phyloP scores from a whole-genome alignment of 2,329 filamentous ascomycete genomes.

The Akanthomyces dipterigenus region DNA sequence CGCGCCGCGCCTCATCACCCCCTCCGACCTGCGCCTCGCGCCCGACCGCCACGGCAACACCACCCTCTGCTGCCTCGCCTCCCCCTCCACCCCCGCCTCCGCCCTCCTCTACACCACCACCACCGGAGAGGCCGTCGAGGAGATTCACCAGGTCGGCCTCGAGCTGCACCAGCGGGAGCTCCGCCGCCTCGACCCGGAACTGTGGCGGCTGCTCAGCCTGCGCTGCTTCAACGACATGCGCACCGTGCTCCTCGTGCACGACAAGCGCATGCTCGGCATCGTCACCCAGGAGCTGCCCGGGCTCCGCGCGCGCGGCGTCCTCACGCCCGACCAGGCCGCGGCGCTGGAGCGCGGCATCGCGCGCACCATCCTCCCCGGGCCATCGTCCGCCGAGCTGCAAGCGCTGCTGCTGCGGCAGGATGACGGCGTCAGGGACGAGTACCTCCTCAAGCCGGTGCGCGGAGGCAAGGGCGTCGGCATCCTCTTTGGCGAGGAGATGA shows the following conservation, averaged over 20 bases:
- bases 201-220: slow-evolving; percentile 29
- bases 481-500: slow-evolving; percentile 31
- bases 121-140: slow-evolving; percentile 23
- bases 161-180: slow-evolving; percentile 34
- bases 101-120: slow-evolving; percentile 12
- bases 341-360: slow-evolving; percentile 23
- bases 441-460: slow-evolving; percentile 32
- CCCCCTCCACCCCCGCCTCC: too few relatives aligned
- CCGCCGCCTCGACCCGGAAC: slow-evolving; percentile 20
- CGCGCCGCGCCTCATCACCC: slow-evolving; percentile 27
- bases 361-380: slow-evolving; percentile 28
- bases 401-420: slow-evolving; percentile 14
- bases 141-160: slow-evolving; percentile 31
- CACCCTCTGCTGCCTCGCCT: slow-evolving; percentile 23
- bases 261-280: slow-evolving; percentile 36
- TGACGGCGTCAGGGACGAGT: slow-evolving; percentile 19
- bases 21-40: slow-evolving; percentile 27
- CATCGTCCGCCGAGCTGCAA: slow-evolving; percentile 21
- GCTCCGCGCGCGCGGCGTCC: slow-evolving; percentile 19
- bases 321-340: slow-evolving; percentile 23
- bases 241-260: slow-evolving; percentile 33
- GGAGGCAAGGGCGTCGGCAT: slow-evolving; percentile 34
- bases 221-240: slow-evolving; percentile 35
- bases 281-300: slow-evolving; percentile 27
- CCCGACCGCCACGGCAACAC: slow-evolving; percentile 18